A percentile compares a stretch with the other conserved stretches of the same genome.
phyloP scores from a whole-genome alignment of 2,329 filamentous ascomycete species.

The Sclerotinia minor region DNA sequence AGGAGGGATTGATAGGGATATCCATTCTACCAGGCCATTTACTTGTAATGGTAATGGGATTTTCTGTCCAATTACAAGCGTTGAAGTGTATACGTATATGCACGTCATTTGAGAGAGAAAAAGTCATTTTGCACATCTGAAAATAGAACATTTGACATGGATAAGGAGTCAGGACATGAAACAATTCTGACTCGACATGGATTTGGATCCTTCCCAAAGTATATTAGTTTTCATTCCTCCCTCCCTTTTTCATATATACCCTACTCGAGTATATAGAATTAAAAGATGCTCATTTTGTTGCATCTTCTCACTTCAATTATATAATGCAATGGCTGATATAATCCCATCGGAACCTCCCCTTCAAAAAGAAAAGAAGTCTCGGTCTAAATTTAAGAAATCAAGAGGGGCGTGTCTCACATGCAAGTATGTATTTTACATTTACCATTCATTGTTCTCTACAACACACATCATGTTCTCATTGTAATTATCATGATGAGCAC shows the following conservation, averaged over 20 bases:
- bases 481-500: constrained; percentile 68
- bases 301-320: not conserved
- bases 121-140: constrained; percentile 15
- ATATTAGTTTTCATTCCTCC: not conserved
- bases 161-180: not conserved
- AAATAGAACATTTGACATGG: not conserved
- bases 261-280: too few species aligned
- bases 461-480: not conserved
- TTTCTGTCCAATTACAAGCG: not conserved
- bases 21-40: too few species aligned
- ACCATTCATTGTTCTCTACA: not conserved
- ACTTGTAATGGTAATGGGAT: too few species aligned
- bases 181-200: not conserved
- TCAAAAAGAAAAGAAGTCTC: constrained; percentile 8
- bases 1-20: too few species aligned
- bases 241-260: not conserved
- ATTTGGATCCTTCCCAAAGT: too few species aligned
- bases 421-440: constrained; percentile 14
- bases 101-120: not conserved
- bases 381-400: constrained; percentile 20
- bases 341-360: not conserved
- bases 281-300: constrained; percentile 9
- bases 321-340: constrained; percentile 17
- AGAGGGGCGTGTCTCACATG: constrained; percentile 22
- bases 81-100: not conserved